Evolutionary conservation across 495 filamentous ascomycete genomes (phyloP), one percentile per base, ranked within the genome.

Genomic region (Lepraria neglecta): DNA sequence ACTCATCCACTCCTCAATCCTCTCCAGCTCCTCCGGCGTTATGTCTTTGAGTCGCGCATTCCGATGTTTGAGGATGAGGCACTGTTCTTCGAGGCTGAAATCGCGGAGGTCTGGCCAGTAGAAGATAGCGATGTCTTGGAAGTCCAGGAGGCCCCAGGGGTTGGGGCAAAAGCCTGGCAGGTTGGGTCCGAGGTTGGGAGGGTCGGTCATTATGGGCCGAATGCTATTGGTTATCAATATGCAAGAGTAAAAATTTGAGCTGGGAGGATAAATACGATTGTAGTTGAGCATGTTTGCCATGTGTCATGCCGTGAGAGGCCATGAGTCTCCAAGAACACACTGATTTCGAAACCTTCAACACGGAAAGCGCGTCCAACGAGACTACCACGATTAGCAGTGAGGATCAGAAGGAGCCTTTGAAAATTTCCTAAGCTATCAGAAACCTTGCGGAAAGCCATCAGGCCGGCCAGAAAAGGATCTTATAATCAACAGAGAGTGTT

Each of bases 61-160:
- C 14, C 53, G 19, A 5, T 38, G 31, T 42, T 42, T 17, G 27
- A 56, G n/a, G 53, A 56, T 56, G 9, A 24, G 31, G 24, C 33
- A 43, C 38, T 56, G 53, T 5, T 56, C 53, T 3, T 56, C 7
- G 9, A 43, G 15, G 0, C 33, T 19, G 3, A 40, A 56, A 6
- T 43, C 33, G 31, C 53, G 33, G 3, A 31, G n/a, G 21, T 24
- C 19, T 38, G 33, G 53, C 53, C 33, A 56, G 19, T n/a, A 6
- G n/a, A 56, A 56, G 31, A 56, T 21, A 6, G 53, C 53, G 11
- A 56, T 24, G 6, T 56, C 53, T 27, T 56, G 53, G 2, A 56
- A 56, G 35, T 56, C 53, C 12, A 56, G 53, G 30, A 56, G 38
- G 11, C 53, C 33, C 33, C 38, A 56, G n/a, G 33, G 53, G 0